Evolutionary conservation across 2,329 filamentous ascomycete genomes (phyloP), one percentile per base, ranked within the genome.

Genomic region (Sarocladium strictum): DNA sequence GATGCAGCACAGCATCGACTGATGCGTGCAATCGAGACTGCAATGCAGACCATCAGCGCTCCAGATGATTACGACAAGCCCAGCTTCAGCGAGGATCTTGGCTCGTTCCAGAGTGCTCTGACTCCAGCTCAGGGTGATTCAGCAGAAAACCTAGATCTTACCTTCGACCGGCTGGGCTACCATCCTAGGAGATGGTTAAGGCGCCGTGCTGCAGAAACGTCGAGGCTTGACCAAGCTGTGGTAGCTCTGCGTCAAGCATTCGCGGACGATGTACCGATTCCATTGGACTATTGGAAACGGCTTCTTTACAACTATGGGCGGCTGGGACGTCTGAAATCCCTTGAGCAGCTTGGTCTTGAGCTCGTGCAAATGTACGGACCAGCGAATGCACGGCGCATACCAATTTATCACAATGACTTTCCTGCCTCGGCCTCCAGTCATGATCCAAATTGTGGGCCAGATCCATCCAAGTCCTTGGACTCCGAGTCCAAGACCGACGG

Each of bases 221-320:
- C 19, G 10, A 49, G 43, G 21, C 43, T 49, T 49, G 23, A 6
- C 9, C 43, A 29, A 9, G 43, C 43, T 10, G 24, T 49, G 3
- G 23, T 24, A 11, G 43, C 26, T 3, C 43, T 49, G 5, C 43
- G 43, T 29, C 43, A 49, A 32, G 43, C 43, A 29, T 19, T 49
- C 23, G 12, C 24, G 3, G 9, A 69, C 27, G 60, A 68, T 24
- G 60, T 71, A 24, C 65, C 67, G 19, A 64, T 74, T 27, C 68
- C 69, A n/a, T 56, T 66, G 3, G 58, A 58, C 11, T 68, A 66
- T 33, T 79, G 78, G 75, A 69, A 67, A 55, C 68, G 68, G 2
- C 58, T 80, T 0, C 58, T 82, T 11, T 70, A 69, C 38, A 69
- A 68, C 38, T 68, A 80, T 2, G 72, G 75, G 2, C 71, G 73